These are phyloP conservation scores for Alternaria gaisen DNA, from an alignment of 2,329 filamentous ascomycete species.

Conservation along the genomic window DNA sequence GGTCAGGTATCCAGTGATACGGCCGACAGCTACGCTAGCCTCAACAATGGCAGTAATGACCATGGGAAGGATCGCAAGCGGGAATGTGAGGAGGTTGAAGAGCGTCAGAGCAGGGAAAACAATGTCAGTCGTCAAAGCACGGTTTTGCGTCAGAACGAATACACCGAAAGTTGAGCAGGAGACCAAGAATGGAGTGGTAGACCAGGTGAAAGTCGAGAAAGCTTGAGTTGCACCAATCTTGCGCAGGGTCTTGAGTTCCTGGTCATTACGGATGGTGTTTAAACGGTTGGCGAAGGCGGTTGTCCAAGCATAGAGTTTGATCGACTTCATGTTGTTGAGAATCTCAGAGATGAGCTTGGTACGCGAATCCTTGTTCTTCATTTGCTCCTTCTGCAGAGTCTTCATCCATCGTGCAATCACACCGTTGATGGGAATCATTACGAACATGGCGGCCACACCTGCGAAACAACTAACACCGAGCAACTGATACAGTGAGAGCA, in stretches of 20 bases:
- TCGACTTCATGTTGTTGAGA: constrained; percentile 98
- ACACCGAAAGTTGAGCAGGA: constrained; percentile 96
- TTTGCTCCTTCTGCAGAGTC: constrained; percentile 91
- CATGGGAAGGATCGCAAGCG: constrained; percentile 93
- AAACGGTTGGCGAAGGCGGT: constrained; percentile 97
- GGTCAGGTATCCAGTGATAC: constrained; percentile 82
- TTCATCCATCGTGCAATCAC: constrained; percentile 94
- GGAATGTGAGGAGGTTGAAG: constrained; percentile 96
- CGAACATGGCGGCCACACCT: constrained; percentile 90
- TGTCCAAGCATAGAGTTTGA: constrained; percentile 98
- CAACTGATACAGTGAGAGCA: constrained; percentile 94
- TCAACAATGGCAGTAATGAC: constrained; percentile 97
- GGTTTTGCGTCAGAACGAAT: constrained; percentile 84
- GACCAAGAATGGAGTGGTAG: constrained; percentile 94
- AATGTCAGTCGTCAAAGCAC: constrained; percentile 88
- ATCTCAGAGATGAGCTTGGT: constrained; percentile 96
- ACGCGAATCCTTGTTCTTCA: constrained; percentile 98
- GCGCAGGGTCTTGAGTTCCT: constrained; percentile 91
- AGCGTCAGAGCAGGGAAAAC: constrained; percentile 92
- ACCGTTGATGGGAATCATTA: constrained; percentile 97
- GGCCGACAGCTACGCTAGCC: constrained; percentile 87
- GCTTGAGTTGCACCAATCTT: constrained; percentile 96
- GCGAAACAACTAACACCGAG: constrained; percentile 95
- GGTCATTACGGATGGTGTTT: constrained; percentile 93
- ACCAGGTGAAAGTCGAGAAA: constrained; percentile 97